Percentiles rank a stretch among this genome's conserved stretches.
phyloP scores from a whole-genome alignment of 2,329 filamentous ascomycete species.

The Neonectria sp. region DNA sequence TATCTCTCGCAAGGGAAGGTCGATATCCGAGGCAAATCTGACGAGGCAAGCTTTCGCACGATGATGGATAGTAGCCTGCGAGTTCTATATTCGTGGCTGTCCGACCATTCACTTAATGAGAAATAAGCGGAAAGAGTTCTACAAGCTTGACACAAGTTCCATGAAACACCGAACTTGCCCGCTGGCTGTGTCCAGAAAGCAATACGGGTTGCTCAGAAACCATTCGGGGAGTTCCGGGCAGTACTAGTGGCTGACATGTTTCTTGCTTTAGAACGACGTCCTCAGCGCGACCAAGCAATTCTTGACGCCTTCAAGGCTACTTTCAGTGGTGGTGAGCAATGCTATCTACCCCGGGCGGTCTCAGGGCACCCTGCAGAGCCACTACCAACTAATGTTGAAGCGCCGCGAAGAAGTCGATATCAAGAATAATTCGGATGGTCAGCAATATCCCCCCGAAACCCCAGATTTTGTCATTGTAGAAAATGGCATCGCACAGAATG shows the following conservation, averaged over 20 bases:
- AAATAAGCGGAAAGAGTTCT: not conserved
- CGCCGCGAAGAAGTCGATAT: too few species aligned
- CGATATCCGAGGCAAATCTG: not conserved
- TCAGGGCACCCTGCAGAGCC: too few species aligned
- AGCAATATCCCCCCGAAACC: too few species aligned
- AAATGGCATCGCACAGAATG: too few species aligned
- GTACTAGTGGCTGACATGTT: not conserved
- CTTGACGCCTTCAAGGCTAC: not conserved
- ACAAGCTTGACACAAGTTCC: not conserved
- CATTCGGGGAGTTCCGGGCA: not conserved
- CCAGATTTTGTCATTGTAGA: too few species aligned
- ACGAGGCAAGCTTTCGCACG: not conserved
- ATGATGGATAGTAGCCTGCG: not conserved
- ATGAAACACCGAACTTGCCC: not conserved
- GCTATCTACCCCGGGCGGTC: too few species aligned
- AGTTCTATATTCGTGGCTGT: slow-evolving; percentile 1
- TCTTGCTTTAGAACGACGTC: not conserved
- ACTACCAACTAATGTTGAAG: too few species aligned
- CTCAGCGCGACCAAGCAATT: not conserved
- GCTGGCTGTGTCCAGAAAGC: not conserved
- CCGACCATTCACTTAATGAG: not conserved
- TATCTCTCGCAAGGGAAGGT: not conserved
- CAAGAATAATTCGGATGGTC: too few species aligned
- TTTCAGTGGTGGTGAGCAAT: too few species aligned
- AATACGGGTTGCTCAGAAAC: not conserved